These are phyloP conservation scores for Diplodia seriata DNA, from an alignment of 2,329 filamentous ascomycete genomes.

Conservation along the genomic window DNA sequence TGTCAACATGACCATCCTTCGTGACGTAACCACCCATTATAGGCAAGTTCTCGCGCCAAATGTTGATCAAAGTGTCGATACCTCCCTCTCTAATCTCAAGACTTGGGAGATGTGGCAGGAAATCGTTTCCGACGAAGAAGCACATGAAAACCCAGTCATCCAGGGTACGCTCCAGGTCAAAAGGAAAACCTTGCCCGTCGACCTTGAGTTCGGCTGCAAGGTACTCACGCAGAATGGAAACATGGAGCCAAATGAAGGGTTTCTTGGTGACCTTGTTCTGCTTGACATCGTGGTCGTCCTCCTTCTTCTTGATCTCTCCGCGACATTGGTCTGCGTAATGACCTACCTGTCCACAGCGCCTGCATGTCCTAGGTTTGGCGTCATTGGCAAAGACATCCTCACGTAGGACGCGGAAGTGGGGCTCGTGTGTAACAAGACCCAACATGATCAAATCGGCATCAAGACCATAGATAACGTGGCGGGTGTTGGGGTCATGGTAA, in stretches of 20 bases:
- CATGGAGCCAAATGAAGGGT: slow-evolving; percentile 98
- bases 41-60: slow-evolving; percentile 93
- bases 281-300: slow-evolving; percentile 82
- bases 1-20: slow-evolving; percentile 89
- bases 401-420: slow-evolving; percentile 92
- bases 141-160: slow-evolving; percentile 99
- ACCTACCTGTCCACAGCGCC: slow-evolving; percentile 88
- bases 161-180: slow-evolving; percentile 90
- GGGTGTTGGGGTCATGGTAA: slow-evolving; percentile 93
- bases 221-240: slow-evolving; percentile 90
- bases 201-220: slow-evolving; percentile 87
- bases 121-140: slow-evolving; percentile 98
- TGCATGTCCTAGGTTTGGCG: slow-evolving; percentile 81
- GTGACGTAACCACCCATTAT: slow-evolving; percentile 95
- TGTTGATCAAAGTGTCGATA: slow-evolving; percentile 94
- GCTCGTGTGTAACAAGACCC: slow-evolving; percentile 94
- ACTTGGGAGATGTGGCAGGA: slow-evolving; percentile 95
- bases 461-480: slow-evolving; percentile 96
- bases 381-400: slow-evolving; percentile 97
- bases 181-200: slow-evolving; percentile 81
- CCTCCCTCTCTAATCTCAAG: slow-evolving; percentile 96
- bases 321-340: slow-evolving; percentile 88
- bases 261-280: slow-evolving; percentile 74
- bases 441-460: slow-evolving; percentile 99
- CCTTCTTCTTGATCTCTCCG: slow-evolving; percentile 78